Conservation (phyloP, 768 basidiomycete species). For the Pisolithus marmoratus region DNA sequence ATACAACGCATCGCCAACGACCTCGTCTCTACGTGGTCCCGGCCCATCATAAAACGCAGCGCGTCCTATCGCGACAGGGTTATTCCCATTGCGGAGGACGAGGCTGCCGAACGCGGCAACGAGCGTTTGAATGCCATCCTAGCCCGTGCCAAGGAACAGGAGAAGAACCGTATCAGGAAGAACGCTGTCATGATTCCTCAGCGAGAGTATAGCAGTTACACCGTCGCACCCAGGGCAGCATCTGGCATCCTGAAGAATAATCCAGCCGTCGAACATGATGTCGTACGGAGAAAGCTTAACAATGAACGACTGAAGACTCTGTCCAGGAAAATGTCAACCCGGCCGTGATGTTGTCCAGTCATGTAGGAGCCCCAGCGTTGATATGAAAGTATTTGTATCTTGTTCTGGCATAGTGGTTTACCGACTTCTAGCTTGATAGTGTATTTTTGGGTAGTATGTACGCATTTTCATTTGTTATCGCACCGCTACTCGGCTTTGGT, state of each 20-base stretch:
- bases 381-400: neutral
- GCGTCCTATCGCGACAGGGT: slow-evolving; percentile 75
- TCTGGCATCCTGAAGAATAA: slow-evolving; percentile 47
- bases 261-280: slow-evolving; percentile 65
- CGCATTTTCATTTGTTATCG: too few relatives aligned
- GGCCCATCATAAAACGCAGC: slow-evolving; percentile 87
- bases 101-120: slow-evolving; percentile 30
- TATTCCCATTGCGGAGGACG: slow-evolving; percentile 51
- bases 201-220: slow-evolving; percentile 69
- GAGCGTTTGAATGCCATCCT: slow-evolving; percentile 67
- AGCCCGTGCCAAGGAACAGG: slow-evolving; percentile 58
- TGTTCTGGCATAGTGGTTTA: neutral
- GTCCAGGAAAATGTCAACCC: slow-evolving; percentile 42
- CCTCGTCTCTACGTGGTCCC: slow-evolving; percentile 81
- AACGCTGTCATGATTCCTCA: slow-evolving; percentile 84
- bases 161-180: slow-evolving; percentile 64
- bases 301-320: slow-evolving; percentile 66
- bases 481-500: too few relatives aligned
- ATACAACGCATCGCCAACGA: slow-evolving; percentile 78
- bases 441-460: too few relatives aligned
- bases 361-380: neutral
- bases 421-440: neutral
- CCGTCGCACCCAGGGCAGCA: slow-evolving; percentile 64
- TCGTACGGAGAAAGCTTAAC: slow-evolving; percentile 67
- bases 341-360: slow-evolving; percentile 7